These are phyloP conservation scores for Pseudocercospora fuligena DNA, from an alignment of 2,329 filamentous ascomycete genomes.

Conservation along the genomic window DNA sequence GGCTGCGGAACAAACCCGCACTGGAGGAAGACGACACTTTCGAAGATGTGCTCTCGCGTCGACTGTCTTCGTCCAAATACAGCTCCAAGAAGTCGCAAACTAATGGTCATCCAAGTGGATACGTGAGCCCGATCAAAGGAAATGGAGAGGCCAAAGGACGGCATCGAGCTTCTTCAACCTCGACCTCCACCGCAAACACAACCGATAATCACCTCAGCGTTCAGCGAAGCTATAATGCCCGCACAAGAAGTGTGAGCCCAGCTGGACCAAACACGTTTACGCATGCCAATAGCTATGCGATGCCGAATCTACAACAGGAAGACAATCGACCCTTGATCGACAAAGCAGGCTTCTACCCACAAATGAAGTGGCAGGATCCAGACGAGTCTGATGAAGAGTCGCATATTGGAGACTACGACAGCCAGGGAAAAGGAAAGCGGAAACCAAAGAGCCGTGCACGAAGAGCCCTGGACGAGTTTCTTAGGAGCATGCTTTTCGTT, in stretches of 20 bases:
- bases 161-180: constrained; percentile 41
- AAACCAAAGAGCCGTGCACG: constrained; percentile 26
- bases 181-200: constrained; percentile 34
- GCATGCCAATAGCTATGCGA: constrained; percentile 28
- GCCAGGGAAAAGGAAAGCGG: constrained; percentile 27
- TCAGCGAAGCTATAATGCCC: constrained; percentile 38
- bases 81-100: constrained; percentile 20
- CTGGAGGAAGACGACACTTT: constrained; percentile 20
- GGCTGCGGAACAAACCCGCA: constrained; percentile 28
- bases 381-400: constrained; percentile 38
- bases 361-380: constrained; percentile 39
- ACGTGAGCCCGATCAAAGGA: constrained; percentile 29
- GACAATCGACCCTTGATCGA: constrained; percentile 44
- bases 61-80: background rate
- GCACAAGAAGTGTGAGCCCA: constrained; percentile 48
- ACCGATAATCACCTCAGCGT: constrained; percentile 34
- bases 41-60: constrained; percentile 17
- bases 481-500: constrained; percentile 23
- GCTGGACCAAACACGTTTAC: constrained; percentile 16
- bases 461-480: constrained; percentile 28
- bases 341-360: constrained; percentile 48
- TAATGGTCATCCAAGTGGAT: constrained; percentile 33
- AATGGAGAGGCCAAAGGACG: constrained; percentile 34
- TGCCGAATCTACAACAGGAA: constrained; percentile 26
- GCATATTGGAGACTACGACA: constrained; percentile 27